phyloP scores from a whole-genome alignment of 805 yeast species.

The Lachancea kluyveri region DNA sequence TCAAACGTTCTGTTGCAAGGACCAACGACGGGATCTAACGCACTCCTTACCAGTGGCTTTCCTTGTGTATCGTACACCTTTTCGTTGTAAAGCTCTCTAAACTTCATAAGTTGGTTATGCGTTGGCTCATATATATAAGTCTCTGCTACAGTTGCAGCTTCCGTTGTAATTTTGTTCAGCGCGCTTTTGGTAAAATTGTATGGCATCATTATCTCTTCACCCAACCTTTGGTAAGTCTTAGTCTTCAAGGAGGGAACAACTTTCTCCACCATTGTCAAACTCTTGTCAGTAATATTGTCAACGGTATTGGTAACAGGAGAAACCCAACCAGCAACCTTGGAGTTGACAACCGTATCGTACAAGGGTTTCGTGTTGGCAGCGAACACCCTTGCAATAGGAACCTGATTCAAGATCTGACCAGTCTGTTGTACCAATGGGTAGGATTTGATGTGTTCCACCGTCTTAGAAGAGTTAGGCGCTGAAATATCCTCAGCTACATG shows the following conservation, averaged over 20 bases:
- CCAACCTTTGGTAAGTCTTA: slow-evolving; percentile 42
- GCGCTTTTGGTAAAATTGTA: slow-evolving; percentile 39
- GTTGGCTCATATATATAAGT: slow-evolving; percentile 41
- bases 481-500: too few species aligned
- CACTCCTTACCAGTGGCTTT: slow-evolving; percentile 55
- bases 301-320: slow-evolving; percentile 41
- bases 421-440: slow-evolving; percentile 46
- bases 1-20: slow-evolving; percentile 57
- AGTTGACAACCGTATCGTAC: slow-evolving; percentile 23
- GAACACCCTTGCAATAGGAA: slow-evolving; percentile 34
- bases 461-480: too few species aligned
- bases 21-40: slow-evolving; percentile 52
- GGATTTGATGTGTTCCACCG: slow-evolving; percentile 37
- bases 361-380: slow-evolving; percentile 31
- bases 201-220: slow-evolving; percentile 47
- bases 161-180: slow-evolving; percentile 31
- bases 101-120: slow-evolving; percentile 39
- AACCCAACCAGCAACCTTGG: slow-evolving; percentile 31
- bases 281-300: slow-evolving; percentile 49
- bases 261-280: slow-evolving; percentile 53
- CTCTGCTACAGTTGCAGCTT: slow-evolving; percentile 27
- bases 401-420: slow-evolving; percentile 26
- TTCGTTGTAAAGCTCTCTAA: slow-evolving; percentile 46
- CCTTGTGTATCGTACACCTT: slow-evolving; percentile 53
- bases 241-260: slow-evolving; percentile 55